A percentile compares a stretch with the other conserved stretches of the same genome.
phyloP scores from a whole-genome alignment of 1,284 basidiomycete species.

The Inonotus hispidus region DNA sequence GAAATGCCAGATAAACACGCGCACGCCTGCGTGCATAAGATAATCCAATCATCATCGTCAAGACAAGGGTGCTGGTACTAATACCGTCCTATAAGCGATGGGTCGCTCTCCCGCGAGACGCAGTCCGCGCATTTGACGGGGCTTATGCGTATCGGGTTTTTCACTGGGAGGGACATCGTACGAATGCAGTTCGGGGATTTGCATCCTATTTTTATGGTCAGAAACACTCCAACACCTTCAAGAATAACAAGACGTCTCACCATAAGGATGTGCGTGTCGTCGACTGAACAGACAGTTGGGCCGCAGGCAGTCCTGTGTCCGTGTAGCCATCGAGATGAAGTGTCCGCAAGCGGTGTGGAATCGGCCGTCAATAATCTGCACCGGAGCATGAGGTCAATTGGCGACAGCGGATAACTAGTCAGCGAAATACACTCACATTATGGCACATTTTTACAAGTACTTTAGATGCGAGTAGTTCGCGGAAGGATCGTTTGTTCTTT shows the following conservation, averaged over 20 bases:
- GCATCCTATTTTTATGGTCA: constrained; percentile 42
- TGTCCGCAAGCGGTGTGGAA: constrained; percentile 69
- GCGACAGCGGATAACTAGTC: constrained; percentile 14
- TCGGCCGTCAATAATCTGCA: constrained; percentile 71
- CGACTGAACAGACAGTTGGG: constrained; percentile 66
- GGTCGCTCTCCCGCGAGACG: constrained; percentile 30
- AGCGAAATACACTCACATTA: constrained; percentile 48
- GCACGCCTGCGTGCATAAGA: constrained; percentile 14
- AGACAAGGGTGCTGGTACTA: constrained; percentile 3
- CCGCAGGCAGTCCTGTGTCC: constrained; percentile 58
- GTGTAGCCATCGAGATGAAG: constrained; percentile 69
- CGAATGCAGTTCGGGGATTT: constrained; percentile 52
- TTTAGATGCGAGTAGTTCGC: constrained; percentile 22
- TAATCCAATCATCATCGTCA: neutral
- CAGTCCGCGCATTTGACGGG: constrained; percentile 56
- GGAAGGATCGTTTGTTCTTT: constrained; percentile 20
- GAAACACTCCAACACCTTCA: neutral
- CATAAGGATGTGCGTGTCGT: constrained; percentile 51
- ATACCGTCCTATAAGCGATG: constrained; percentile 14
- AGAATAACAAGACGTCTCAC: constrained; percentile 32
- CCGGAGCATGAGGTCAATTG: constrained; percentile 16
- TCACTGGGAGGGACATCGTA: constrained; percentile 63
- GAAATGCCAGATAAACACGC: neutral
- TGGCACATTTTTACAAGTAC: constrained; percentile 55
- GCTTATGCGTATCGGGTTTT: constrained; percentile 70